A percentile compares a stretch with the other conserved stretches of the same genome.
These are phyloP conservation scores for Tolypocladium album DNA, from an alignment of 2,329 filamentous ascomycete species.

Conservation along the genomic window DNA sequence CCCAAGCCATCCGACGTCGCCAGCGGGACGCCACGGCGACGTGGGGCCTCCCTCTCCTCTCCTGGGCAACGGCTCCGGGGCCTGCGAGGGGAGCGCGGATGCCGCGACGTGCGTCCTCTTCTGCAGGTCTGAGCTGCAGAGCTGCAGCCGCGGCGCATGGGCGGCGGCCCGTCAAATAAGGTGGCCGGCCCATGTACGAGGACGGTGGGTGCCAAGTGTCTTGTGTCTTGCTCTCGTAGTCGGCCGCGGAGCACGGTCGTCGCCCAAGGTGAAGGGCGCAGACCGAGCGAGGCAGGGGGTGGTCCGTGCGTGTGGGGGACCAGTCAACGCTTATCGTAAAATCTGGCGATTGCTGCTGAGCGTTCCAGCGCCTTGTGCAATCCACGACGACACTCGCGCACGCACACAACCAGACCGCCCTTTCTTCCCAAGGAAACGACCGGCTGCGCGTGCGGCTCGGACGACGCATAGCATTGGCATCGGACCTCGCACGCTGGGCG, in stretches of 20 bases:
- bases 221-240: too few species aligned
- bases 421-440: not conserved
- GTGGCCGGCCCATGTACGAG: too few species aligned
- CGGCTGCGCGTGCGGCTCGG: not conserved
- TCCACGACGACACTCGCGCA: not conserved
- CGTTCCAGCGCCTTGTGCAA: not conserved
- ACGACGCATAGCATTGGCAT: not conserved
- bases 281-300: not conserved
- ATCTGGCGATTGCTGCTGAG: not conserved
- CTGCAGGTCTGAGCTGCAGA: not conserved
- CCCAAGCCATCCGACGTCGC: not conserved
- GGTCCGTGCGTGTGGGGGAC: not conserved
- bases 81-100: not conserved
- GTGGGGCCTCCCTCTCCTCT: not conserved
- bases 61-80: too few species aligned
- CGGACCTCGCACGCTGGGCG: not conserved
- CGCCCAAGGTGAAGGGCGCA: not conserved
- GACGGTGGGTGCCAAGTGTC: too few species aligned
- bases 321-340: not conserved
- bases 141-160: not conserved
- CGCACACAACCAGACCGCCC: too few species aligned
- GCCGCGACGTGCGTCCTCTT: not conserved
- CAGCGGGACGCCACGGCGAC: not conserved
- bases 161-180: not conserved
- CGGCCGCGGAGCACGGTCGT: too few species aligned